Conservation (phyloP, 495 filamentous ascomycete species). For the Xylaria scruposa region DNA sequence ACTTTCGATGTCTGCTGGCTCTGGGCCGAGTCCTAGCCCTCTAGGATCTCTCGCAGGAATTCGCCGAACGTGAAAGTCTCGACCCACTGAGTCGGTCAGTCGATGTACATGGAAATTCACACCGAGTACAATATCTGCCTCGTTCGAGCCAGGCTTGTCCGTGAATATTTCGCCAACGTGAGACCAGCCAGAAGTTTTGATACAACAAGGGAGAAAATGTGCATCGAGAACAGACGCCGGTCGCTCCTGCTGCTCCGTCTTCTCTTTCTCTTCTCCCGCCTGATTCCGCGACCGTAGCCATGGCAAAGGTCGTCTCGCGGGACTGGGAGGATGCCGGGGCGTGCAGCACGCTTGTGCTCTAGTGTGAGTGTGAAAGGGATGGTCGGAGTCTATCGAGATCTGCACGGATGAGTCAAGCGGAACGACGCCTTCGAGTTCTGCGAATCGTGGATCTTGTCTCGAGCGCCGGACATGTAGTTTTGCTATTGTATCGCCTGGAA, state of each 20-base stretch:
- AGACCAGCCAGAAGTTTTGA: neutral
- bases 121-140: neutral
- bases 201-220: slow-evolving; percentile 30
- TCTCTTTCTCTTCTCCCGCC: neutral
- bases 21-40: neutral
- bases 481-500: slow-evolving; percentile 26
- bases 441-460: slow-evolving; percentile 20
- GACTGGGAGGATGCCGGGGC: neutral
- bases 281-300: neutral
- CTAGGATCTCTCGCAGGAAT: neutral
- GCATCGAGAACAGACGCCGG: slow-evolving; percentile 40
- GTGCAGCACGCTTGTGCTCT: neutral
- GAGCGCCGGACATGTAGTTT: slow-evolving; percentile 17
- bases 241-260: neutral
- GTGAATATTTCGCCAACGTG: neutral
- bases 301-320: slow-evolving; percentile 15
- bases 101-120: neutral
- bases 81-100: neutral
- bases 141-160: neutral
- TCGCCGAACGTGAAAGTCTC: neutral
- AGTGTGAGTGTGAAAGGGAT: neutral
- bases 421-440: slow-evolving; percentile 25
- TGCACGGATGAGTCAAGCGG: slow-evolving; percentile 43
- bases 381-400: slow-evolving; percentile 48
- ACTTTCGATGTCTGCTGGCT: neutral